These are phyloP conservation scores for Dendrocalamus latiflorus DNA, from an alignment of 202 grass and related monocot species.

Conservation along the genomic window DNA sequence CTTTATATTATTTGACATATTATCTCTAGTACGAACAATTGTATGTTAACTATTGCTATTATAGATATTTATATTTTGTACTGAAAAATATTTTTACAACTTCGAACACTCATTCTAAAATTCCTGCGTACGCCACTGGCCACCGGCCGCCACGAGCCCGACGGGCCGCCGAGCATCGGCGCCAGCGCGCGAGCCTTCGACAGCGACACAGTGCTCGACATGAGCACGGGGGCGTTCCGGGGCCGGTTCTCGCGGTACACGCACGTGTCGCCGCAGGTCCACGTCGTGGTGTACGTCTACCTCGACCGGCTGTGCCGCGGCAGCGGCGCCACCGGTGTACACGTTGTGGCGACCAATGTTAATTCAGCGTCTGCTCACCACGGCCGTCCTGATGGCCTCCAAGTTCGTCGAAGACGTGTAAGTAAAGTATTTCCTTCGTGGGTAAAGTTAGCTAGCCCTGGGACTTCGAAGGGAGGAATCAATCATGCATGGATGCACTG, in stretches of 20 bases:
- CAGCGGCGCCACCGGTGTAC: slow-evolving; percentile 2
- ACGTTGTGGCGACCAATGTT: slow-evolving; percentile 36
- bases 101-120: no score
- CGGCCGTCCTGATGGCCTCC: slow-evolving; percentile 40
- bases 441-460: neutral
- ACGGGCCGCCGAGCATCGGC: neutral
- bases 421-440: neutral
- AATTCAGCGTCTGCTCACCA: slow-evolving; percentile 33
- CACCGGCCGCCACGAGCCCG: neutral
- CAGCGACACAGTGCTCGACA: slow-evolving; percentile 30
- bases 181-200: slow-evolving; percentile 11
- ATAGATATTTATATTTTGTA: no score
- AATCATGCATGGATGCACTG: neutral
- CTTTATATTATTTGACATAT: no score
- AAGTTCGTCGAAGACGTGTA: slow-evolving; percentile 50
- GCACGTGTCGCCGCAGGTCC: slow-evolving; percentile 21
- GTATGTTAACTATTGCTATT: no score
- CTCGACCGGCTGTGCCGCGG: slow-evolving; percentile 35
- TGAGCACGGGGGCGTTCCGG: slow-evolving; percentile 36
- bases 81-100: no score
- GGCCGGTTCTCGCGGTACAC: slow-evolving; percentile 43
- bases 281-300: slow-evolving; percentile 43
- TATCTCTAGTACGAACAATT: no score
- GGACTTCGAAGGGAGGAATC: neutral
- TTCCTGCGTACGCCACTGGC: no score